Evolutionary conservation across 768 basidiomycete species (phyloP).

Genomic region (Multifurca ochricompacta): DNA sequence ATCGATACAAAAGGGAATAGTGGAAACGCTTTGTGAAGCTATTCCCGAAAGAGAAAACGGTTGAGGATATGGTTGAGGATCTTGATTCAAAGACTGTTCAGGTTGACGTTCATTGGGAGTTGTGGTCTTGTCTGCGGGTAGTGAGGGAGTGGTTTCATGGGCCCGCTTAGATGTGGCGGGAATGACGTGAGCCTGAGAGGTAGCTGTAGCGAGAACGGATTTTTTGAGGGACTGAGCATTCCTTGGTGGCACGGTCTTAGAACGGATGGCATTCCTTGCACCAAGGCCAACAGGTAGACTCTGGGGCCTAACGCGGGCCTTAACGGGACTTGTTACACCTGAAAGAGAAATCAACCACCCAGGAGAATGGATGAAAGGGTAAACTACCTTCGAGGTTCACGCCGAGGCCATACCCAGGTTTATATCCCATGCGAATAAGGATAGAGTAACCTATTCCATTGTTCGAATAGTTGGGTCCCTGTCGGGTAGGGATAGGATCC

Average conservation of each 20-base stretch:
- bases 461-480: not conserved
- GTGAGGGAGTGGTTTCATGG: not conserved
- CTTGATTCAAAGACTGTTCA: not conserved
- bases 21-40: not conserved
- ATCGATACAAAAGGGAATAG: not conserved
- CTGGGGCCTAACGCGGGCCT: not conserved
- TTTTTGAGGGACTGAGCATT: not conserved
- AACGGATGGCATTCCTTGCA: not conserved
- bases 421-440: constrained; percentile 19
- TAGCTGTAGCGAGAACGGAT: not conserved
- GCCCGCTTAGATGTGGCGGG: not conserved
- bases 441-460: constrained; percentile 16
- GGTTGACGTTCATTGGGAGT: not conserved
- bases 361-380: constrained; percentile 4
- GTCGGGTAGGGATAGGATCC: not conserved
- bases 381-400: constrained; percentile 19
- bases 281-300: constrained; percentile 1
- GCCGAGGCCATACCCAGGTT: constrained; percentile 19
- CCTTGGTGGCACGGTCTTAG: not conserved
- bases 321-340: constrained; percentile 15
- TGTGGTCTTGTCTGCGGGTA: not conserved
- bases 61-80: too few relatives aligned
- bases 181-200: not conserved
- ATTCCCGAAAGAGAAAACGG: too few relatives aligned
- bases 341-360: constrained; percentile 14